These are phyloP conservation scores for Sporothrix luriei DNA, from an alignment of 2,329 filamentous ascomycete species.

Conservation along the genomic window DNA sequence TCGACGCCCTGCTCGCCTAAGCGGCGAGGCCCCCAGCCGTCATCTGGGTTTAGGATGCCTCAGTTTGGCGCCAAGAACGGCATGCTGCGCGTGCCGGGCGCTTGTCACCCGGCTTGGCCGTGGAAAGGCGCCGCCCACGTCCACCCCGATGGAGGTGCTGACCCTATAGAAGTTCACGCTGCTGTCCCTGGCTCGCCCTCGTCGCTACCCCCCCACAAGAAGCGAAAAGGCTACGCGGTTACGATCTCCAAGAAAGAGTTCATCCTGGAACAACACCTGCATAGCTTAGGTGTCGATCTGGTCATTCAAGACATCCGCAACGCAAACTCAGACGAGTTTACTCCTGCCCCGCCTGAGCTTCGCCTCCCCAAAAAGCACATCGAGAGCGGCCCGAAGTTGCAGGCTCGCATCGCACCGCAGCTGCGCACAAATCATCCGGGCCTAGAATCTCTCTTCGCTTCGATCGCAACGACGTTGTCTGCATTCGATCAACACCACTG, in stretches of 20 bases:
- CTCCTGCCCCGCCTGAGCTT: constrained; percentile 52
- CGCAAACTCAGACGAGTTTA: constrained; percentile 47
- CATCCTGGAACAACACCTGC: constrained; percentile 44
- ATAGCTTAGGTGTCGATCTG: constrained; percentile 48
- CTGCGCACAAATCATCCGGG: constrained; percentile 44
- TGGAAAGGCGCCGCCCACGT: constrained; percentile 65
- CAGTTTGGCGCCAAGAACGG: constrained; percentile 51
- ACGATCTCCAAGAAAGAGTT: constrained; percentile 49
- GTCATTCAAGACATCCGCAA: constrained; percentile 43
- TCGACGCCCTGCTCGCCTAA: constrained; percentile 59
- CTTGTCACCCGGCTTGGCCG: constrained; percentile 71
- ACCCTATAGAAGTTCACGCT: no score
- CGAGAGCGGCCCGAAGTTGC: constrained; percentile 60
- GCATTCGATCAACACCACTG: constrained; percentile 80
- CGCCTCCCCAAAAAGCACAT: constrained; percentile 60
- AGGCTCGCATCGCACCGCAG: constrained; percentile 52
- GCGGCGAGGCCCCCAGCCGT: constrained; percentile 41
- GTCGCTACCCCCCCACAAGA: constrained; percentile 42
- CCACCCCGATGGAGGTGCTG: constrained; percentile 18
- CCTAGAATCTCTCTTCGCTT: constrained; percentile 53
- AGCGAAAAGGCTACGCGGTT: constrained; percentile 55
- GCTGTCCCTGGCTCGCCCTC: not conserved
- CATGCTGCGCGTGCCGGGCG: constrained; percentile 64
- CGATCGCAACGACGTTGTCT: constrained; percentile 65
- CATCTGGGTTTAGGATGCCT: constrained; percentile 42